Percentiles rank a stretch among this genome's conserved stretches.
Evolutionary conservation across 768 basidiomycete species (phyloP).

Genomic region (Lentinus brumalis): DNA sequence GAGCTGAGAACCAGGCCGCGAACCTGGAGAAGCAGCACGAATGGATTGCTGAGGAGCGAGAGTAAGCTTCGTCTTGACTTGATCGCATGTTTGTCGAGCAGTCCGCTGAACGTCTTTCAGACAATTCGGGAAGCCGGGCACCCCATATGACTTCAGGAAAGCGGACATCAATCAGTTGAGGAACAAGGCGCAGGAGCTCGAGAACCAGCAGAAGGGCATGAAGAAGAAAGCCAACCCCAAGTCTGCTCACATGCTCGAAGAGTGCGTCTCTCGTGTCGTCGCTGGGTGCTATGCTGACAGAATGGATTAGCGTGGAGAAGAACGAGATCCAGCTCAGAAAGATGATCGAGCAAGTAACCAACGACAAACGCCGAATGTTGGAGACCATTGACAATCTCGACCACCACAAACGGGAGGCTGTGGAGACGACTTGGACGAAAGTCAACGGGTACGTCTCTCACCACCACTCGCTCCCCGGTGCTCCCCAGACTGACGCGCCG

Average conservation of each 20-base stretch:
- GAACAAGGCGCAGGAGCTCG: constrained; percentile 72
- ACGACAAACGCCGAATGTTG: constrained; percentile 95
- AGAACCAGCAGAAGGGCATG: constrained; percentile 78
- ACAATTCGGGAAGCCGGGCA: constrained; percentile 79
- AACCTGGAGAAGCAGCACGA: constrained; percentile 80
- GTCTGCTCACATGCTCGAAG: constrained; percentile 94
- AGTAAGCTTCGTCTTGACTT: constrained; percentile 53
- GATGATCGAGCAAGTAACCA: constrained; percentile 84
- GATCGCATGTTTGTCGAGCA: background rate
- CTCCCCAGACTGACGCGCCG: background rate
- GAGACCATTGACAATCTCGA: constrained; percentile 92
- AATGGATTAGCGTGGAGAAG: constrained; percentile 79
- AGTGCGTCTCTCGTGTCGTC: constrained; percentile 46
- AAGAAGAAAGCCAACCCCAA: constrained; percentile 97
- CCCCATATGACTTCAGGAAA: constrained; percentile 77
- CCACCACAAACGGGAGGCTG: constrained; percentile 89
- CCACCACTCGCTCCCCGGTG: background rate
- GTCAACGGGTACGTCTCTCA: constrained; percentile 73
- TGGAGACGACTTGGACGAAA: constrained; percentile 95
- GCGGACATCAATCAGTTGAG: constrained; percentile 62
- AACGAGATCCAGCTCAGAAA: constrained; percentile 84
- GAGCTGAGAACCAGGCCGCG: constrained; percentile 51
- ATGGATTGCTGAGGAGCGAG: constrained; percentile 88
- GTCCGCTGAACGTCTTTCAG: constrained; percentile 39
- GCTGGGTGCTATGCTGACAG: background rate